Conservation (phyloP, 495 filamentous ascomycete genomes). For the Letharia lupina region DNA sequence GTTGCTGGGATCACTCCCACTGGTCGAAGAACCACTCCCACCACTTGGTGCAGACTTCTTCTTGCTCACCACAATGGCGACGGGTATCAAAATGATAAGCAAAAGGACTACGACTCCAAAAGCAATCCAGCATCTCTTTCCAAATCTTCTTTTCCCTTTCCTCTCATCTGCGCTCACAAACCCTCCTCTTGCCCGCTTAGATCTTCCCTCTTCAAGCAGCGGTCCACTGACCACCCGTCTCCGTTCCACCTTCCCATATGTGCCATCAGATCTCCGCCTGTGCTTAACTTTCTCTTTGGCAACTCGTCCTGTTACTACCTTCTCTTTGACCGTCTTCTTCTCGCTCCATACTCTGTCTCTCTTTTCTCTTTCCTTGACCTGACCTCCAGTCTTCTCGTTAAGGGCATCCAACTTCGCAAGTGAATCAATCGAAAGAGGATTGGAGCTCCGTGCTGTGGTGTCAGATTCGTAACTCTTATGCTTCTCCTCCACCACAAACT, state of each 20-base stretch:
- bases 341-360: slow-evolving; percentile 21
- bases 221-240: slow-evolving; percentile 60
- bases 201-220: slow-evolving; percentile 54
- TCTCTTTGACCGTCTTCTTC: slow-evolving; percentile 32
- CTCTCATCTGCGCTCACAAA: slow-evolving; percentile 26
- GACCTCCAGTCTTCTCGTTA: slow-evolving; percentile 36
- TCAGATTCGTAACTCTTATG: slow-evolving; percentile 15
- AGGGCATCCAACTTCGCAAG: slow-evolving; percentile 54
- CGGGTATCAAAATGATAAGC: slow-evolving; percentile 61
- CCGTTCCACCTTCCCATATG: slow-evolving; percentile 29
- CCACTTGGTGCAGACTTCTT: slow-evolving; percentile 40
- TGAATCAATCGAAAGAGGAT: slow-evolving; percentile 38
- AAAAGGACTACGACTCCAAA: slow-evolving; percentile 46
- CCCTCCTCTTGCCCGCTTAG: slow-evolving; percentile 20
- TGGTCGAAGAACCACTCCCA: slow-evolving; percentile 26
- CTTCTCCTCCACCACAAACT: slow-evolving; percentile 9
- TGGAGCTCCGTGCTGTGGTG: slow-evolving; percentile 9
- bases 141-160: slow-evolving; percentile 32
- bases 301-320: slow-evolving; percentile 21
- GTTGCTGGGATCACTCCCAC: slow-evolving; percentile 38
- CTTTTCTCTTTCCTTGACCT: slow-evolving; percentile 24
- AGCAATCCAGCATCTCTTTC: slow-evolving; percentile 29
- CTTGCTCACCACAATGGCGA: slow-evolving; percentile 63
- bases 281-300: slow-evolving; percentile 23
- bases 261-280: slow-evolving; percentile 30